Conservation (phyloP, 78 protist species). For the Dictyostelium firmibasis region DNA sequence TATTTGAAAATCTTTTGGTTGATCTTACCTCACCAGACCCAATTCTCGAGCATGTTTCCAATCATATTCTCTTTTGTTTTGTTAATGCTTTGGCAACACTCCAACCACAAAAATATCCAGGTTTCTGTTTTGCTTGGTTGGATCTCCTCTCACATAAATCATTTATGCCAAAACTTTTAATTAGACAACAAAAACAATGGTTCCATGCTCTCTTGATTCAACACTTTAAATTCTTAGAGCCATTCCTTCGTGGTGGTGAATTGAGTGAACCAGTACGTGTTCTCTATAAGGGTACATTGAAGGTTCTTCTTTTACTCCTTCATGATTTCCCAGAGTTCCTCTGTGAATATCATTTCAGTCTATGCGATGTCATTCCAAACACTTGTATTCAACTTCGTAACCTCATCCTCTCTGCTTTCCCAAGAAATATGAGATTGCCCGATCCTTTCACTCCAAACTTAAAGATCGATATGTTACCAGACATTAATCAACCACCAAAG, state of each 20-base stretch:
- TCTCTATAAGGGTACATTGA: slow-evolving; percentile 92
- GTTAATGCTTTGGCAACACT: slow-evolving; percentile 82
- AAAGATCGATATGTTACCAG: slow-evolving; percentile 95
- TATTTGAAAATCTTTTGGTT: slow-evolving; percentile 83
- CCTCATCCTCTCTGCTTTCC: slow-evolving; percentile 97
- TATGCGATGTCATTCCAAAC: slow-evolving; percentile 97
- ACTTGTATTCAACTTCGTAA: slow-evolving; percentile 97
- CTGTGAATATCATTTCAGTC: slow-evolving; percentile 94
- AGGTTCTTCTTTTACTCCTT: slow-evolving; percentile 93
- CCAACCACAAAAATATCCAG: slow-evolving; percentile 93
- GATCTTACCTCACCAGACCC: slow-evolving; percentile 85
- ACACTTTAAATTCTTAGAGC: slow-evolving; percentile 93
- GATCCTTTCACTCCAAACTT: slow-evolving; percentile 97
- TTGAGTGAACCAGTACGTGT: slow-evolving; percentile 87
- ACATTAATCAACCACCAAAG: slow-evolving; percentile 91
- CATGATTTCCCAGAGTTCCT: slow-evolving; percentile 99
- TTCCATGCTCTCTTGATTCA: slow-evolving; percentile 90
- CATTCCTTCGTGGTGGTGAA: slow-evolving; percentile 87
- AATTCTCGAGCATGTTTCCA: slow-evolving; percentile 60
- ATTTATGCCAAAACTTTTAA: slow-evolving; percentile 94
- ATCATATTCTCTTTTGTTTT: slow-evolving; percentile 84
- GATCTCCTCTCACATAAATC: slow-evolving; percentile 94
- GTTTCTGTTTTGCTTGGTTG: slow-evolving; percentile 98
- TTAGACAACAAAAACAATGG: slow-evolving; percentile 84
- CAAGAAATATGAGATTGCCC: slow-evolving; percentile 95